phyloP scores from a whole-genome alignment of 177 flowering plant species.

The Telopea speciosissima region DNA sequence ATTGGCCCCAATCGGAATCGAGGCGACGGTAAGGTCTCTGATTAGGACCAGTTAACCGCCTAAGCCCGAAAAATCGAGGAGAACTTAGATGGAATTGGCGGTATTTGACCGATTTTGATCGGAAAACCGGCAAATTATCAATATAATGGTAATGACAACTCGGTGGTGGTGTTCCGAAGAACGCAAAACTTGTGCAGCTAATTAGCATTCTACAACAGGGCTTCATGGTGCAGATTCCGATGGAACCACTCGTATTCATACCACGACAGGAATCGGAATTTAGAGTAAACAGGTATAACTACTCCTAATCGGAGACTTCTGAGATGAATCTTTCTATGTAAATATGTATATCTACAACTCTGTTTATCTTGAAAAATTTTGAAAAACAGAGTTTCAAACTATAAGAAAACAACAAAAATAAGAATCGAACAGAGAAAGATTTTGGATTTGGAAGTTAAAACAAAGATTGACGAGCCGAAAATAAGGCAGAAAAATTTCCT shows the following conservation, averaged over 20 bases:
- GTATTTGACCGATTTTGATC: constrained; percentile 8
- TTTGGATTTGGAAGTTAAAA: not conserved
- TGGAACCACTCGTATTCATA: constrained; percentile 20
- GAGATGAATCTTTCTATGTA: not conserved
- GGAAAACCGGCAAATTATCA: constrained; percentile 6
- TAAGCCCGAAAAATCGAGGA: constrained; percentile 21
- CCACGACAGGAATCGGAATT: constrained; percentile 1
- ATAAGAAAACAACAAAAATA: not conserved
- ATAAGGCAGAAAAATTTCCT: not conserved
- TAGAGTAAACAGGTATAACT: not conserved
- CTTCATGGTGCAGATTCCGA: constrained; percentile 36
- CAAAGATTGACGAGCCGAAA: too few relatives aligned
- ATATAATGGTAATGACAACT: constrained; percentile 10
- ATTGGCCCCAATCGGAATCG: constrained; percentile 28
- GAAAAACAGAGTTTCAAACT: constrained; percentile 4
- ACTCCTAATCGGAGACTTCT: not conserved
- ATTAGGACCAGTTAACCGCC: constrained; percentile 16
- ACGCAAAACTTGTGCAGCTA: constrained; percentile 21
- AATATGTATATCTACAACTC: not conserved
- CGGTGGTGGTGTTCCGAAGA: constrained; percentile 24
- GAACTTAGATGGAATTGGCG: constrained; percentile 12
- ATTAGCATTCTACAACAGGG: constrained; percentile 50
- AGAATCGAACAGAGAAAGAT: not conserved
- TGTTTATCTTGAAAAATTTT: constrained; percentile 8
- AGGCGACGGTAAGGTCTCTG: constrained; percentile 22